Base-by-base conservation (phyloP, 2,329 filamentous ascomycete species). In the Penicillium hesseltinei region DNA sequence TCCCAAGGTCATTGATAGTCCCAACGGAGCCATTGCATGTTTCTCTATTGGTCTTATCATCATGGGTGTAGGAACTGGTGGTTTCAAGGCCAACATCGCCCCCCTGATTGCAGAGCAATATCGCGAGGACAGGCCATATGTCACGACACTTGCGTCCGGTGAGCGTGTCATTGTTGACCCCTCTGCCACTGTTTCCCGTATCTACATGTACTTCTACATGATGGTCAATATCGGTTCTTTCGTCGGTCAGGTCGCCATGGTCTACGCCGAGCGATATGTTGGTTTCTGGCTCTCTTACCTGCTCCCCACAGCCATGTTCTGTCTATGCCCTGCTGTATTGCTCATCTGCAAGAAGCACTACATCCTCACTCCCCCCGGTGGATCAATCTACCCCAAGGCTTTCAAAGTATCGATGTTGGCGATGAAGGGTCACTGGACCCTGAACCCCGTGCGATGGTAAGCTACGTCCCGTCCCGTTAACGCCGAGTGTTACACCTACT, bases 31-130 rank as follows among this genome's bases (percentile, higher is more conserved):
- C 0, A 83, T 90, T 45, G 87, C 78, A 1, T 85, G 83, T 51
- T 88, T 91, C 66, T 72, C 87, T 2, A 74, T 86, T 31, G 84
- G 85, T 25, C 80, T 89, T 62, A 73, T 89, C 44, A 81, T 91
- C 68, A 83, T 91, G 69, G 88, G 88, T n/a, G 73, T 90, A 31
- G 89, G 89, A 43, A 90, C 88, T 1, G 89, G 89, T 60, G 88
- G 90, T 67, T 91, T 92, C 83, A 93, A 92, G 79, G 84, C 87
- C 62, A 92, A 92, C 69, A 88, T 92, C 43, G 86, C 87, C 0
- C 86, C 88, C 0, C 77, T 90, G 19, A 83, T 91, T 55, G 87
- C 87, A 21, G 88, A 91, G 67, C 88, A 91, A 73, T 87, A 88
- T 71, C 80, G 78, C 35, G 82, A 85, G 56, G 81, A 78, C 4